Conservation (phyloP, 768 basidiomycete genomes). For the Suillus weaverae region DNA sequence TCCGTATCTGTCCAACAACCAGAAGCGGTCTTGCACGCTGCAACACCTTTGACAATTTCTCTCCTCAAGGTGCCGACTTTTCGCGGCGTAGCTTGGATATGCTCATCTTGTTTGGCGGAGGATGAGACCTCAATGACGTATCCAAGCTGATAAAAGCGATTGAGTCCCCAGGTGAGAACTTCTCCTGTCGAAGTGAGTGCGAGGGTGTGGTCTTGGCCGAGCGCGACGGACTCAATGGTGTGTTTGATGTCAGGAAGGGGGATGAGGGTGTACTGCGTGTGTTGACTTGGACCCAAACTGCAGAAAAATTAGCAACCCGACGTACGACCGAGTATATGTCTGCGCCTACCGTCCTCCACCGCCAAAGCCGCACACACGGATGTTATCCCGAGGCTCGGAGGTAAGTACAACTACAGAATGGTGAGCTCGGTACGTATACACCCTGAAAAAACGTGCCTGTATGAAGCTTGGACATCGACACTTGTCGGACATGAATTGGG, state of each 20-base stretch:
- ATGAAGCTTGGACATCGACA: conserved; percentile 87
- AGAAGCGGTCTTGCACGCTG: conserved; percentile 84
- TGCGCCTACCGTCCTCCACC: conserved; percentile 74
- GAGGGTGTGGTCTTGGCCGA: conserved; percentile 95
- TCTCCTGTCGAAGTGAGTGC: conserved; percentile 80
- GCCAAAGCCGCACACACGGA: conserved; percentile 88
- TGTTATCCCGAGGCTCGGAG: conserved; percentile 66
- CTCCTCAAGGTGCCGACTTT: conserved; percentile 79
- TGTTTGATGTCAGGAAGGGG: conserved; percentile 53
- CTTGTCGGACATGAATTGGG: conserved; percentile 59
- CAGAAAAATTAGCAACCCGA: conserved; percentile 5
- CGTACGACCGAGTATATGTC: background rate
- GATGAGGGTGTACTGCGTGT: conserved; percentile 75
- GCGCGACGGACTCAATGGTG: conserved; percentile 64
- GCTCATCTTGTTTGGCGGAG: conserved; percentile 58
- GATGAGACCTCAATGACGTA: conserved; percentile 67
- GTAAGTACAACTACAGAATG: conserved; percentile 57
- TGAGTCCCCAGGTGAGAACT: conserved; percentile 88
- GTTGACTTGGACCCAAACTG: conserved; percentile 72
- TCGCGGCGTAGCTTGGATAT: conserved; percentile 73
- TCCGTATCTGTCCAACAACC: conserved; percentile 80
- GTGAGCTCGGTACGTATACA: background rate
- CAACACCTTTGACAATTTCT: conserved; percentile 76
- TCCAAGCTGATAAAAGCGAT: conserved; percentile 87
- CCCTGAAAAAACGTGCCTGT: conserved; percentile 52